These are phyloP conservation scores for Dactylellina haptotyla DNA, from an alignment of 2,329 filamentous ascomycete genomes.

Conservation along the genomic window DNA sequence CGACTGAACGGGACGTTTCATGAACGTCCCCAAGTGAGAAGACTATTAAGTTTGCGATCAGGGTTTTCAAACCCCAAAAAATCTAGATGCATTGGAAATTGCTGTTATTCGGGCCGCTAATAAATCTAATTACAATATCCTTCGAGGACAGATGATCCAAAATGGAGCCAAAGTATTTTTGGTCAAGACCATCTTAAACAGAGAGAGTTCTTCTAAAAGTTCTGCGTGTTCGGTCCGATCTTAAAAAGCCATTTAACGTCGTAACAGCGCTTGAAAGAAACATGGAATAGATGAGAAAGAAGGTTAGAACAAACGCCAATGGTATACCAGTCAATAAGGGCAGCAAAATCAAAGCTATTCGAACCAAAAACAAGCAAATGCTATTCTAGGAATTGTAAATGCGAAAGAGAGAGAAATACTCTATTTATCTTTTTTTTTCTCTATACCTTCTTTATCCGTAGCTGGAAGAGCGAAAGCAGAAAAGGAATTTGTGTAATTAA, in stretches of 20 bases:
- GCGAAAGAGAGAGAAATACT: conserved; percentile 8
- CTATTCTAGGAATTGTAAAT: conserved; percentile 34
- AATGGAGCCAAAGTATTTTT: not conserved
- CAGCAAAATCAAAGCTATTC: not conserved
- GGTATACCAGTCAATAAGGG: conserved; percentile 33
- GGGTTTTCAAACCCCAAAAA: too few species aligned
- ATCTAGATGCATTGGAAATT: conserved; percentile 26
- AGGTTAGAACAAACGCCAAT: conserved; percentile 39
- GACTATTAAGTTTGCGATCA: too few species aligned
- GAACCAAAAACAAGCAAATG: conserved; percentile 26
- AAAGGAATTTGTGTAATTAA: not conserved
- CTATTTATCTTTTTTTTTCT: conserved; percentile 54
- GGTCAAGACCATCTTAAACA: too few species aligned
- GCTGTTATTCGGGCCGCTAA: conserved; percentile 14
- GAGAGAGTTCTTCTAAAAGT: conserved; percentile 4
- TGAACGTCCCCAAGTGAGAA: too few species aligned
- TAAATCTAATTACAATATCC: conserved; percentile 48
- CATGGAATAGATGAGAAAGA: not conserved
- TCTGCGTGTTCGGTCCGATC: conserved; percentile 43
- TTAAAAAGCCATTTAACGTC: conserved; percentile 26
- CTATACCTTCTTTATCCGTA: conserved; percentile 50
- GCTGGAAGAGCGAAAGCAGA: not conserved
- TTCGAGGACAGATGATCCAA: conserved; percentile 3
- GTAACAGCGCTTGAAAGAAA: too few species aligned
- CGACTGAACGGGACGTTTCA: too few species aligned